Base-by-base conservation (phyloP, 768 basidiomycete species). In the Serendipita indica region DNA sequence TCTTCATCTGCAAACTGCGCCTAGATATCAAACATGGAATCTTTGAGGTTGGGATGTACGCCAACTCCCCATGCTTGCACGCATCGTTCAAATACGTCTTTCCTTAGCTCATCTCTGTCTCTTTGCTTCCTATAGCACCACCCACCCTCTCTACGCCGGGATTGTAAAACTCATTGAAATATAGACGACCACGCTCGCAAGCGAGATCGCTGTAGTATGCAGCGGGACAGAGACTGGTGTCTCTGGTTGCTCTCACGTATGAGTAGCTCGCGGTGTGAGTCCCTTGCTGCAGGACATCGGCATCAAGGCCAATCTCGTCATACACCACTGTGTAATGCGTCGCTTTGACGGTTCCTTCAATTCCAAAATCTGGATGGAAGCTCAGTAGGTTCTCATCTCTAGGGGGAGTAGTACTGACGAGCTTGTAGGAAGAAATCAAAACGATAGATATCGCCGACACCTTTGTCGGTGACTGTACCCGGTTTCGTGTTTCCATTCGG, bases 281-380 rank as follows among this genome's bases (percentile, higher is more conserved):
- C 1, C 86, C 83, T 60, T 81, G 74, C 66, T 91, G 89, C 7
- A 89, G 71, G 13, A 79, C 78, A 66, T 92, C 82, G 0, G 86
- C 82, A 1, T 70, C 70, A n/a, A 89, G 72, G 2, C 60, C 65
- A 65, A 79, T 82, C 70, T 91, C 87, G 68, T 90, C 88, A 67
- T 89, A 85, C 3, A 89, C 75, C 41, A 88, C 79, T 1, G 78
- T 80, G 69, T 89, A 90, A 64, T 89, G 87, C 1, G 87, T 90
- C 0, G 85, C 73, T 60, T 73, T 69, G 7, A 76, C 76, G 13
- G 75, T 77, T 33, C 70, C 70, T 59, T 70, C 27, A 16, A 28
- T 22, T 28, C 43, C 45, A 16, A 20, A 12, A 14, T 58, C 34
- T 39, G 35, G 18, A 18, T 6, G 18, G 6, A 25, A 25, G 5